phyloP scores from a whole-genome alignment of 768 basidiomycete species.

The Gymnopilus dilepis region DNA sequence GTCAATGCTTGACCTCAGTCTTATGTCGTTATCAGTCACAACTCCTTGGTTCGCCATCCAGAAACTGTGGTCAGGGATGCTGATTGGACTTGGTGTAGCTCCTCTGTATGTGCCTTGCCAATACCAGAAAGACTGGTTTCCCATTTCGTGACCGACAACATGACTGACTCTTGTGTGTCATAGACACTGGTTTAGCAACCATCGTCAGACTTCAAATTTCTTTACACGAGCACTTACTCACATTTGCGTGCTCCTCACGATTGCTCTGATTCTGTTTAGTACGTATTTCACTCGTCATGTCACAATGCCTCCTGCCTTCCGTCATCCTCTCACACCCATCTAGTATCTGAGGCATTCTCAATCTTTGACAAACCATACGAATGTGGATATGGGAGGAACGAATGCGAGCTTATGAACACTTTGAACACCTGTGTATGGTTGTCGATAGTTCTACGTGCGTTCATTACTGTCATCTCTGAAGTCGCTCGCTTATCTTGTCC shows the following conservation, averaged over 20 bases:
- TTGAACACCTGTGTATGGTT: background rate
- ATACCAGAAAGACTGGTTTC: no score
- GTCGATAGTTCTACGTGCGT: background rate
- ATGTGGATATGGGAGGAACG: constrained; percentile 2
- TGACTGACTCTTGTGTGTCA: background rate
- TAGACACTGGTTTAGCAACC: constrained; percentile 29
- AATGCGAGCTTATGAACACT: background rate
- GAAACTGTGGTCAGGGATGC: constrained; percentile 7
- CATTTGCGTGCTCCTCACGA: constrained; percentile 9
- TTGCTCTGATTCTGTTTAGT: constrained; percentile 13
- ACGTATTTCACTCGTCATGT: background rate
- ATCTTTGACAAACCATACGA: background rate
- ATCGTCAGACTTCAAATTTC: constrained; percentile 18
- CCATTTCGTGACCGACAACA: no score
- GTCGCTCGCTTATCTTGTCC: background rate
- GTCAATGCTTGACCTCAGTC: background rate
- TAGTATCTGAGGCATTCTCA: background rate
- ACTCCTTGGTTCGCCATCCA: constrained; percentile 6
- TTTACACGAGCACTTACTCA: constrained; percentile 20
- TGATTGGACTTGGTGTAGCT: background rate
- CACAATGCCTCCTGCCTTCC: background rate
- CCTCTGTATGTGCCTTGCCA: constrained; percentile 12
- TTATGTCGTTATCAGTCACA: background rate
- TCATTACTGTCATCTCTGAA: background rate
- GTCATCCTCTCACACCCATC: background rate